Evolutionary conservation across 2,329 filamentous ascomycete species (phyloP).

Genomic region (Hortaea sp.): DNA sequence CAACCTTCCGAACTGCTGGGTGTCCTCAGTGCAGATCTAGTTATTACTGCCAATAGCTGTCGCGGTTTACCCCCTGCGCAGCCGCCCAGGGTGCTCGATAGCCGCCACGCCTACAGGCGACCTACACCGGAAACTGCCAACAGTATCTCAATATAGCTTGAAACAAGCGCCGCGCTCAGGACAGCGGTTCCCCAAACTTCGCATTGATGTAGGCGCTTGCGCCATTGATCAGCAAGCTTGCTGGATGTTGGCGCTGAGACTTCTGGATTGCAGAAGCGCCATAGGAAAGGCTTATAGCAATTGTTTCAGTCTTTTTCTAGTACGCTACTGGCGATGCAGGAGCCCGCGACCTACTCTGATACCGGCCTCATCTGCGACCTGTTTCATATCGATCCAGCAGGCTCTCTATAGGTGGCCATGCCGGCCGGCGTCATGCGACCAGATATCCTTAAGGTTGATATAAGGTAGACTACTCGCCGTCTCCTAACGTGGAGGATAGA

Average conservation of each 20-base stretch:
- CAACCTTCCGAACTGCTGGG: too few species aligned
- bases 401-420: not conserved
- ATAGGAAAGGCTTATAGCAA: too few species aligned
- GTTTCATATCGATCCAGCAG: not conserved
- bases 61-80: too few species aligned
- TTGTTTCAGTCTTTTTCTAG: slow-evolving; percentile 5
- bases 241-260: not conserved
- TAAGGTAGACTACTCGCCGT: slow-evolving; percentile 5
- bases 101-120: too few species aligned
- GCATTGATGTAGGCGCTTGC: not conserved
- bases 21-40: too few species aligned
- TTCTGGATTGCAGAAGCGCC: too few species aligned
- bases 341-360: not conserved
- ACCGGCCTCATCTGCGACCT: not conserved
- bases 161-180: slow-evolving; percentile 23
- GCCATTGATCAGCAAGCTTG: not conserved
- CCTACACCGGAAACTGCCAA: too few species aligned
- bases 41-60: too few species aligned
- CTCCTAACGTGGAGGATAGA: not conserved
- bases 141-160: slow-evolving; percentile 7
- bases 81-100: too few species aligned
- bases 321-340: not conserved
- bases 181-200: slow-evolving; percentile 1
- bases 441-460: slow-evolving; percentile 2
- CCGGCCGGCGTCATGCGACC: slow-evolving; percentile 2